Evolutionary conservation across 2,329 filamentous ascomycete species (phyloP), one percentile per base, ranked within the genome.

Genomic region (Lecanicillium sp.): DNA sequence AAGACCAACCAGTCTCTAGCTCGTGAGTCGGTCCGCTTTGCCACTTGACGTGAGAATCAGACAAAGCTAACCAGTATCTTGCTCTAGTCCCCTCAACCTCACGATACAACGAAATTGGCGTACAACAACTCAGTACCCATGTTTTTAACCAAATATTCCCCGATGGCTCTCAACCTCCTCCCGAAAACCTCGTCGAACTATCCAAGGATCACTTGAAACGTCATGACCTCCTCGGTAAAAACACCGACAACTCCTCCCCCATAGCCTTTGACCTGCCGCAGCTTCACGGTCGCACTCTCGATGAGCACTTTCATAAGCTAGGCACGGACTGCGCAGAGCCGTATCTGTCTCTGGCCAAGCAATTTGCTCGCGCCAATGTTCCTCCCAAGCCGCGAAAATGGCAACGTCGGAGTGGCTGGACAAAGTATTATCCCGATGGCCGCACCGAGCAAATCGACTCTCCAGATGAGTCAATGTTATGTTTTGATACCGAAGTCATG

Each of bases 401-500:
- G 92, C 63, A 81, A 19, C 74, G 65, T 29, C 73, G 68, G 49
- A 94, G 86, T 55, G 94, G 92, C 2, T 98, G 92, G 92, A 96
- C 89, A 0, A 95, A 88, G 60, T 98, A 98, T 62, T 71, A 82
- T 47, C 57, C 67, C 3, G 82, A 94, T 57, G 88, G 86, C 16
- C 70, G 65, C 11, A 73, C 71, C 13, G 84, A 92, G 55, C 58
- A 70, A 3, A 77, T 95, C 4, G 78, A 83, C 44, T 77, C 79
- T 9, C 92, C 94, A 0, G 71, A 90, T 44, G 89, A 92, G 55
- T 65, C 75, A 4, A 81, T 90, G 71, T 67, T 96, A 39, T 89
- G 84, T 28, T 98, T 98, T 51, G 92, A 98, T 61, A 94, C 89
- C 1, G 92, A 98, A 61, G 89, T 95, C 33, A 81, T 98, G 82